phyloP scores from a whole-genome alignment of 352 stramenopile genomes.

The Phytophthora ohioensis region DNA sequence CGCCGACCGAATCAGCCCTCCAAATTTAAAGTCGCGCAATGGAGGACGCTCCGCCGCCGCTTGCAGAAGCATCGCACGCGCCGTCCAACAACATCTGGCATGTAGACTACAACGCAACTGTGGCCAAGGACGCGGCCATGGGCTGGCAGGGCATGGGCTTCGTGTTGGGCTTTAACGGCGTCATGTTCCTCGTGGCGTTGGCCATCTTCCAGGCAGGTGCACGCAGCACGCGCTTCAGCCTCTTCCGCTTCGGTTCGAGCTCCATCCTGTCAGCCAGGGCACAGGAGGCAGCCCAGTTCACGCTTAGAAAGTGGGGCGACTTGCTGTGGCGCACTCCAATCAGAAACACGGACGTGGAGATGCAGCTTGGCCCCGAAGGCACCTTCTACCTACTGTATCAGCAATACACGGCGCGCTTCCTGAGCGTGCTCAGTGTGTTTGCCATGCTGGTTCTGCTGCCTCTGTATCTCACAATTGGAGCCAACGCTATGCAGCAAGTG shows the following conservation, averaged over 20 bases:
- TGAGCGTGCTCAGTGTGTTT: conserved; percentile 68
- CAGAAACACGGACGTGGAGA: conserved; percentile 70
- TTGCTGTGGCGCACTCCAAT: conserved; percentile 82
- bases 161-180: conserved; percentile 74
- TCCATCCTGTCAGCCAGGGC: conserved; percentile 49
- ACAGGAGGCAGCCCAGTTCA: conserved; percentile 54
- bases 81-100: conserved; percentile 69
- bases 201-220: conserved; percentile 73
- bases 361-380: conserved; percentile 70
- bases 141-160: conserved; percentile 85
- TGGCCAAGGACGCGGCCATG: conserved; percentile 75
- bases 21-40: conserved; percentile 24
- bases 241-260: conserved; percentile 73
- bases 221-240: conserved; percentile 73
- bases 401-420: conserved; percentile 74
- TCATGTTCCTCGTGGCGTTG: conserved; percentile 73
- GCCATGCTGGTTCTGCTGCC: conserved; percentile 77
- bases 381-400: conserved; percentile 90
- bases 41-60: conserved; percentile 16
- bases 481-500: conserved; percentile 43
- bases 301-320: conserved; percentile 66
- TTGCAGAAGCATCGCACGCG: conserved; percentile 3
- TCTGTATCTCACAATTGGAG: conserved; percentile 72
- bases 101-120: conserved; percentile 85
- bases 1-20: conserved; percentile 30